Base-by-base conservation (phyloP, 768 basidiomycete genomes). In the Mycena pura region DNA sequence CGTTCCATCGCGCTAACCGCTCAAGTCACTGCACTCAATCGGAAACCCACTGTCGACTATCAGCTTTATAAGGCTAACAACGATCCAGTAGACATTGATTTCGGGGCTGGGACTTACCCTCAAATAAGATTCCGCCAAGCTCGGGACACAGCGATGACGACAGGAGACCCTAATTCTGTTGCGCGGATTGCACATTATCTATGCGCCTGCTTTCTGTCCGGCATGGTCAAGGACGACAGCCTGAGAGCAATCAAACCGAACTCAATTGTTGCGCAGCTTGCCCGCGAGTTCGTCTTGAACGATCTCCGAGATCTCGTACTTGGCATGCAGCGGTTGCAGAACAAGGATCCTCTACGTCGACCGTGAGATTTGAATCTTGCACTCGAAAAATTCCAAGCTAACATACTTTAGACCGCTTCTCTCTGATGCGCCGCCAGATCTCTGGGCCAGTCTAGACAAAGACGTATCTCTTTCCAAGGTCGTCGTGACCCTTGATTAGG, bases 11-110 rank as follows among this genome's bases (percentile, higher is more conserved):
- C 54, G 10, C 54, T 55, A 3, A 36, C n/a, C 31, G 14, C 29
- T 10, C 54, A 55, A 17, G 54, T 55, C n/a, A 55, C 54, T 1
- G 9, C 9, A 14, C 54, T 55, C 21, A 55, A 55, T 25, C 5
- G 3, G 22, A 13, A 46, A 7, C 44, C 54, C 19, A 36, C 31
- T 0, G 29, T 45, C 14, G 54, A 55, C 24, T 55, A 55, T n/a
- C n/a, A 43, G 10, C 41, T 43, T 21, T 43, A 22, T 8, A 21
- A 22, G 8, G 19, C 21, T 8, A 21, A 43, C 11, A 43, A 43
- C 21, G 19, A 11, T 7, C 11, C 19, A 7, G 10, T 10, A 8
- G 8, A 8, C 41, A 15, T 43, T 43, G 41, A 43, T 21, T 43
- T 43, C 41, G 41, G 9, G 14, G 14, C 9, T 8, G 9, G 8